Evolutionary conservation across 805 yeast species (phyloP).

Genomic region (Candida sphagnicola): DNA sequence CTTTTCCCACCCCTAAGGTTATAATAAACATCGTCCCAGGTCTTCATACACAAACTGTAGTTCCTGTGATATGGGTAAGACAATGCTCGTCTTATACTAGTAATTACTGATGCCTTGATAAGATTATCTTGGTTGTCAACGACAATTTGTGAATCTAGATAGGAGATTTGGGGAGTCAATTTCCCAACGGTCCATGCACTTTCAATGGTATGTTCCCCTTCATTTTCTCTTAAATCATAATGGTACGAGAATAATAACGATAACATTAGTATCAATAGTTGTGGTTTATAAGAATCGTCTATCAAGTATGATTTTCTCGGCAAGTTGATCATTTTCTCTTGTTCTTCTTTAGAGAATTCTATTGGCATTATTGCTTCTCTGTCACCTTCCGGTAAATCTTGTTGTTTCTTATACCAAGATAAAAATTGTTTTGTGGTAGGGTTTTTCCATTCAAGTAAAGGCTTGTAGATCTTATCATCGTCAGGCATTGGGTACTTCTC

Average conservation of each 20-base stretch:
- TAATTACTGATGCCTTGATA: conserved; percentile 52
- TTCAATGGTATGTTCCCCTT: conserved; percentile 71
- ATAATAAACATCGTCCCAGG: conserved; percentile 73
- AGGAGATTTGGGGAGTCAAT: conserved; percentile 71
- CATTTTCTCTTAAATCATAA: conserved; percentile 73
- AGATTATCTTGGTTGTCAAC: conserved; percentile 24
- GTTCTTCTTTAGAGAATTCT: conserved; percentile 57
- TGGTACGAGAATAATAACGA: conserved; percentile 68
- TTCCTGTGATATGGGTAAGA: conserved; percentile 78
- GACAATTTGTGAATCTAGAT: conserved; percentile 59
- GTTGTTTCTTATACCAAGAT: conserved; percentile 44
- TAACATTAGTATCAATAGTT: conserved; percentile 59
- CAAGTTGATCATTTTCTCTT: conserved; percentile 61
- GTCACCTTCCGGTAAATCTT: conserved; percentile 19
- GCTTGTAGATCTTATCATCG: conserved; percentile 44
- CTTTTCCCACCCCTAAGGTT: conserved; percentile 68
- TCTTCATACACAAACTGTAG: conserved; percentile 52
- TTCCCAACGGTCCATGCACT: conserved; percentile 95
- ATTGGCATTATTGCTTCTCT: conserved; percentile 34
- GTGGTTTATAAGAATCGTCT: conserved; percentile 43
- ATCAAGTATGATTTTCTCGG: conserved; percentile 63
- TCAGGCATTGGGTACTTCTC: conserved; percentile 54
- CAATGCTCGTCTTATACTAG: conserved; percentile 69
- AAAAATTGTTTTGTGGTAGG: conserved; percentile 42
- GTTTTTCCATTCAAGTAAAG: conserved; percentile 49